A percentile compares a stretch with the other conserved stretches of the same genome.
Conservation (phyloP, 768 basidiomycete species). For the Obba rivulosa region DNA sequence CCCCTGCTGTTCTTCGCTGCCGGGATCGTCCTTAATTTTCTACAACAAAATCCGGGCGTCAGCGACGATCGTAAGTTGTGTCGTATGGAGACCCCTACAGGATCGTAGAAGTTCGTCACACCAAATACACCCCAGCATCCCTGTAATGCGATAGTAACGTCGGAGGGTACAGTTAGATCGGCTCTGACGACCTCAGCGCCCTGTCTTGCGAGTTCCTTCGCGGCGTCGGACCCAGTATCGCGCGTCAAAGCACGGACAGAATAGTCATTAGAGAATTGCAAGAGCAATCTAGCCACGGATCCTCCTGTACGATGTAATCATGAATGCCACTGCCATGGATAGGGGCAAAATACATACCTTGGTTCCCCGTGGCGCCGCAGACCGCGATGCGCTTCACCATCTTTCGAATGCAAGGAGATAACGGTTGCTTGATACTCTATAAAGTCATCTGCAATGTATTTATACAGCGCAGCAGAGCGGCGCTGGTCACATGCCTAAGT, state of each 20-base stretch:
- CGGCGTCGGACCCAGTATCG: slow-evolving; percentile 7
- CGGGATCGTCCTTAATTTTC: slow-evolving; percentile 17
- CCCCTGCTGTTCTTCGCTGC: slow-evolving; percentile 15
- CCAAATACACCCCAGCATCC: slow-evolving; percentile 17
- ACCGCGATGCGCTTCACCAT: slow-evolving; percentile 15
- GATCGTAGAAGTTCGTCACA: slow-evolving; percentile 18
- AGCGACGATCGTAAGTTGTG: no score
- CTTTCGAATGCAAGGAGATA: neutral
- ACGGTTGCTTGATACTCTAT: neutral
- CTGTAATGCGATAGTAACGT: slow-evolving; percentile 7
- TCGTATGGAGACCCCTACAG: slow-evolving; percentile 2
- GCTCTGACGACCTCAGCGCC: slow-evolving; percentile 14
- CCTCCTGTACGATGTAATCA: slow-evolving; percentile 5
- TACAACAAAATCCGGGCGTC: neutral
- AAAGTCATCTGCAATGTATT: neutral
- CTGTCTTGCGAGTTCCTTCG: slow-evolving; percentile 4
- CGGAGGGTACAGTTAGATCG: slow-evolving; percentile 11
- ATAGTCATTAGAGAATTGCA: slow-evolving; percentile 11
- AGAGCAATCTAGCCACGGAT: slow-evolving; percentile 12
- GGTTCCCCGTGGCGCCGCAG: slow-evolving; percentile 15
- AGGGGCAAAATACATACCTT: slow-evolving; percentile 4
- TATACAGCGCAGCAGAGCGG: neutral
- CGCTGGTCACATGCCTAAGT: neutral
- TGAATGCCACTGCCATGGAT: neutral
- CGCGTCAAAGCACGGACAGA: slow-evolving; percentile 13